Percentiles rank a stretch among this genome's conserved stretches.
phyloP scores from a whole-genome alignment of 257 asterid genomes.

The Paraleonurus japonicus region DNA sequence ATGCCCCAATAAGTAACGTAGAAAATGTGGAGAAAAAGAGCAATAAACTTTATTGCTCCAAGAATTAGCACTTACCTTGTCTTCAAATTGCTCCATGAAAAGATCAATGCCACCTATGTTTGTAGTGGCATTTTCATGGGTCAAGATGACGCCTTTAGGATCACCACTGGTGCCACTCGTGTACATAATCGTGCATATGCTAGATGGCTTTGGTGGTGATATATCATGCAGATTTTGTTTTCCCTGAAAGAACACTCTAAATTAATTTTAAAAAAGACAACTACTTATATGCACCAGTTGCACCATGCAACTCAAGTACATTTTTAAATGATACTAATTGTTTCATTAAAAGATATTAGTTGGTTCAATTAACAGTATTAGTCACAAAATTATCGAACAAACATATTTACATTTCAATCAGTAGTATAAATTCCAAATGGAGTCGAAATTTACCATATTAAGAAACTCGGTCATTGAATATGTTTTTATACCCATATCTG shows the following conservation, averaged over 20 bases:
- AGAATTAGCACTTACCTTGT: conserved; percentile 50
- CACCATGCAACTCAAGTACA: no score
- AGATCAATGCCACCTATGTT: conserved; percentile 68
- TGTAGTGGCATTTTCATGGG: conserved; percentile 74
- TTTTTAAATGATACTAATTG: no score
- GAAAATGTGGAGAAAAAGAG: no score
- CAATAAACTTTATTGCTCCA: neutral
- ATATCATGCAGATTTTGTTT: conserved; percentile 48
- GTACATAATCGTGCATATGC: conserved; percentile 85
- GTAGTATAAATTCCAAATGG: neutral
- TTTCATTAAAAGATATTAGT: no score
- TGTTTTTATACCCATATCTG: conserved; percentile 49
- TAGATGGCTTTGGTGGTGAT: conserved; percentile 62
- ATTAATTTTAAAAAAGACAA: no score
- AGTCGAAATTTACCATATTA: conserved; percentile 43
- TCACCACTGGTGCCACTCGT: conserved; percentile 97
- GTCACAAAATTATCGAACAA: neutral
- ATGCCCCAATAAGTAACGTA: neutral
- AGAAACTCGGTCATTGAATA: conserved; percentile 78
- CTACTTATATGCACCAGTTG: no score
- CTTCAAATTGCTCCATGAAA: conserved; percentile 90
- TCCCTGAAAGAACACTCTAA: conserved; percentile 48
- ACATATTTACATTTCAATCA: neutral
- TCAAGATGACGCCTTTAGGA: conserved; percentile 92
- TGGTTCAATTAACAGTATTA: no score